phyloP scores from a whole-genome alignment of 2,329 filamentous ascomycete genomes.

The Corinectria fuckeliana region DNA sequence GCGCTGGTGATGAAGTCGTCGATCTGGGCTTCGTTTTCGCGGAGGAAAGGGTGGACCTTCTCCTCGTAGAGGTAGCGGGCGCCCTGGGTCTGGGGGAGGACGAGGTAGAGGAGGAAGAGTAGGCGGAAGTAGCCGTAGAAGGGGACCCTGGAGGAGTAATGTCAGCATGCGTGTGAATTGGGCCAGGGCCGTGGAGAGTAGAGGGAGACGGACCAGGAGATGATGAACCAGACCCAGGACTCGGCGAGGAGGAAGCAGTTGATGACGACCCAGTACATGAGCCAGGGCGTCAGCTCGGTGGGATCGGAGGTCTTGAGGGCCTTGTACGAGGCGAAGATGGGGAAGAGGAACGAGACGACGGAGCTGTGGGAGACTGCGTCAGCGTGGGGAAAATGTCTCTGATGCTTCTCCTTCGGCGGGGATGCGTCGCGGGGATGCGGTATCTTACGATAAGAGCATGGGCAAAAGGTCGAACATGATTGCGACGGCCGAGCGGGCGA shows the following conservation, averaged over 20 bases:
- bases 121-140: constrained; percentile 94
- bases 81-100: constrained; percentile 96
- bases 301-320: constrained; percentile 92
- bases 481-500: constrained; percentile 22
- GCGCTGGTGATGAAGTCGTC: constrained; percentile 85
- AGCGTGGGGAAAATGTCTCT: constrained; percentile 16
- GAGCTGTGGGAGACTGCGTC: constrained; percentile 61
- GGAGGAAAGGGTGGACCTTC: constrained; percentile 86
- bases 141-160: constrained; percentile 67
- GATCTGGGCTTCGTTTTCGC: constrained; percentile 85
- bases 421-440: constrained; percentile 23
- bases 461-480: constrained; percentile 80
- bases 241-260: constrained; percentile 82
- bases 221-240: constrained; percentile 85
- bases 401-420: too few species aligned
- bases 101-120: constrained; percentile 87
- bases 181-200: too few species aligned
- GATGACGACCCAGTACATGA: constrained; percentile 98
- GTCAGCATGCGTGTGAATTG: too few species aligned
- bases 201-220: constrained; percentile 68
- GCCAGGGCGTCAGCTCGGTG: constrained; percentile 90
- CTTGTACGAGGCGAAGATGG: constrained; percentile 97
- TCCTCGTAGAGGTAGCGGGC: constrained; percentile 84
- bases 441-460: constrained; percentile 75
- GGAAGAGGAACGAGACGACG: constrained; percentile 88